A percentile compares a stretch with the other conserved stretches of the same genome.
Conservation (phyloP, 108 stramenopile genomes). For the Fragilaria crotonensis region DNA sequence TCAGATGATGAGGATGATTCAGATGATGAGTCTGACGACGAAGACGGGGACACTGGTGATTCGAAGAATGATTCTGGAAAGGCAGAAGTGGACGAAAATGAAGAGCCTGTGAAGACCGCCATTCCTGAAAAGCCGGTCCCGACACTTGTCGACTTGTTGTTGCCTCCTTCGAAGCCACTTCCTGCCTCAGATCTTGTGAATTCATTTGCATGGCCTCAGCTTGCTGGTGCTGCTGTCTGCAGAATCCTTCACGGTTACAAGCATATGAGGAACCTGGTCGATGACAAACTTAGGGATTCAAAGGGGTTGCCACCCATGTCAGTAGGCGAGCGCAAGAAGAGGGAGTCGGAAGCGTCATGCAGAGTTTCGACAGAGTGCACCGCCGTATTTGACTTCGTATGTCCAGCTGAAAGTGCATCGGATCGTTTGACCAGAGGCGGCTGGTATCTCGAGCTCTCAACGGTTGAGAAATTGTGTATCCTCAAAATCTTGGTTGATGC, state of each 20-base stretch:
- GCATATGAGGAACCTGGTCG: conserved; percentile 71
- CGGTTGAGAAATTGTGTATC: conserved; percentile 55
- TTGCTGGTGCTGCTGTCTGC: conserved; percentile 62
- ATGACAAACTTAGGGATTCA: conserved; percentile 61
- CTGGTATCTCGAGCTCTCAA: conserved; percentile 49
- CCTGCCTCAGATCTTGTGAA: conserved; percentile 45
- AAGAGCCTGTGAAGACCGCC: conserved; percentile 28
- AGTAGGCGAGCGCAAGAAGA: conserved; percentile 55
- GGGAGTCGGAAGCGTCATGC: conserved; percentile 44
- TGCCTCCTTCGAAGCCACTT: conserved; percentile 71
- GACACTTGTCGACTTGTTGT: conserved; percentile 67
- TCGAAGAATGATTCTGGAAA: conserved; percentile 35
- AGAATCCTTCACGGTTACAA: conserved; percentile 76
- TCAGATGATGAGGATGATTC: conserved; percentile 54
- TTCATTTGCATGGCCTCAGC: conserved; percentile 62
- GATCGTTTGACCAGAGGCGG: conserved; percentile 58
- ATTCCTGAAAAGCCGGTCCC: conserved; percentile 71
- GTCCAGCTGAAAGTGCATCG: conserved; percentile 35
- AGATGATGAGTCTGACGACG: conserved; percentile 63
- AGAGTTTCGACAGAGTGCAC: conserved; percentile 69
- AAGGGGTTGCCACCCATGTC: conserved; percentile 53
- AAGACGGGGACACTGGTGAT: conserved; percentile 39
- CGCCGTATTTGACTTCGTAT: conserved; percentile 10
- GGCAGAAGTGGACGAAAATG: conserved; percentile 13
- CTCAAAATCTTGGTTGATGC: conserved; percentile 73